Conservation (phyloP, 2,329 filamentous ascomycete species). For the Nannizziopsis barbatae region DNA sequence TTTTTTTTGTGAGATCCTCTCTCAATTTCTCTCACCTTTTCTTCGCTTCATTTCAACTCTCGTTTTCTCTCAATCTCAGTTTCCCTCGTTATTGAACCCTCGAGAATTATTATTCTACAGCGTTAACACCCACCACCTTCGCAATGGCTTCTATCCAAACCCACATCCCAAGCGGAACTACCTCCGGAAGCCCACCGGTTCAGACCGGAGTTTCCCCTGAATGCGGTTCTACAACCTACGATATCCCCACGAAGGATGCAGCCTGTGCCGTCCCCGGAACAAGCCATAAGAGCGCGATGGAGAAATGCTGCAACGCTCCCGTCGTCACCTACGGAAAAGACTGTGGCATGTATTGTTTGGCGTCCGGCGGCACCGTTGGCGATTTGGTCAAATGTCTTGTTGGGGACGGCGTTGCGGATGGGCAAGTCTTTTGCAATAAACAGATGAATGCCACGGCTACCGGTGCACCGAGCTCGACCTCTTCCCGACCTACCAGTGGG, state of each 20-base stretch:
- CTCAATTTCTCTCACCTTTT: too few relatives aligned
- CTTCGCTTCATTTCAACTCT: background rate
- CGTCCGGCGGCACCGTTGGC: slow-evolving; percentile 29
- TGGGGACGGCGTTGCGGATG: slow-evolving; percentile 28
- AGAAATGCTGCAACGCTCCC: slow-evolving; percentile 37
- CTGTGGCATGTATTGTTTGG: slow-evolving; percentile 44
- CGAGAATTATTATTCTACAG: background rate
- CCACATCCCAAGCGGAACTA: background rate
- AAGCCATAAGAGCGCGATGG: slow-evolving; percentile 27
- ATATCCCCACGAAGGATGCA: slow-evolving; percentile 9
- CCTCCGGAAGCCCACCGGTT: background rate
- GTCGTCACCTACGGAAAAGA: slow-evolving; percentile 38
- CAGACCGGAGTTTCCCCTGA: slow-evolving; percentile 2
- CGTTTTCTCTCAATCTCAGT: background rate
- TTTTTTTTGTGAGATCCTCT: background rate
- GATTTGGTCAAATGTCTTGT: slow-evolving; percentile 33
- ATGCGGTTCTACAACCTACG: slow-evolving; percentile 9
- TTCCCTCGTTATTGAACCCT: background rate
- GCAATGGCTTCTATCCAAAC: slow-evolving; percentile 4
- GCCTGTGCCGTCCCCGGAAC: slow-evolving; percentile 9
- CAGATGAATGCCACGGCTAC: slow-evolving; percentile 32
- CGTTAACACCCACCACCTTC: background rate
- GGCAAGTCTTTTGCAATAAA: slow-evolving; percentile 38
- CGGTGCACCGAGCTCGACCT: slow-evolving; percentile 15
- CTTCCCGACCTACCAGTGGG: background rate